Base-by-base conservation (phyloP, 352 stramenopile genomes). In the Phytopythium delawarense region DNA sequence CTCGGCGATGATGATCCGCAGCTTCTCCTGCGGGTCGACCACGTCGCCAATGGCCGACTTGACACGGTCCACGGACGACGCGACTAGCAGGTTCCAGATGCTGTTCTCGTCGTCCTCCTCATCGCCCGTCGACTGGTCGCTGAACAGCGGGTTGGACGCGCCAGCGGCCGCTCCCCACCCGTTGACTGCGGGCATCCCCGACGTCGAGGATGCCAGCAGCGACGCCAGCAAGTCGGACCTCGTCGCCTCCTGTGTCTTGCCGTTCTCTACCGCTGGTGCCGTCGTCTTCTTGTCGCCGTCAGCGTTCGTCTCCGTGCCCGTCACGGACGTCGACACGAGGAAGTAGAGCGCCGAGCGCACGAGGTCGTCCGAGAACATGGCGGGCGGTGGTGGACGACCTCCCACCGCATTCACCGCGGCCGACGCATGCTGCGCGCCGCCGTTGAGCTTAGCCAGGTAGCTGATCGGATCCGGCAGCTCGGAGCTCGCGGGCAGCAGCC, bases 1-100 rank as follows among this genome's bases (percentile, higher is more conserved):
- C 57, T 92, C 83, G 42, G 79, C 74, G 2, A 90, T 57, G 61
- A 92, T 89, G 28, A 88, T 42, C 25, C 70, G 69, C 39, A 92
- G 62, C 2, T 75, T 79, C 23, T 90, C 80, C 61, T 86, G 73
- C 4, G 72, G 76, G 13, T 67, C 72, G 2, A 66, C 55, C 4
- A 88, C 67, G 20, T 70, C 71, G 32, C 64, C 58, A 16, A 89
- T 89, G 13, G 69, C 69, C 25, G 55, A 77, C 57, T 83, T 82
- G 16, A 86, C 79, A 32, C 79, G 75, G 62, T 90, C 83, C 11
- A 92, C 79, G 1, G 83, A 92, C 30, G 83, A 88, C 4, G 78
- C 74, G 4, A 92, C 67, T 16, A 92, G 61, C 30, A 90, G 71
- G 46, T 79, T 86, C 83, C 80, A 92, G 40, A 90, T 86, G 44